These are phyloP conservation scores for Erigeron canadensis DNA, from an alignment of 129 eudicot species.

Conservation along the genomic window DNA sequence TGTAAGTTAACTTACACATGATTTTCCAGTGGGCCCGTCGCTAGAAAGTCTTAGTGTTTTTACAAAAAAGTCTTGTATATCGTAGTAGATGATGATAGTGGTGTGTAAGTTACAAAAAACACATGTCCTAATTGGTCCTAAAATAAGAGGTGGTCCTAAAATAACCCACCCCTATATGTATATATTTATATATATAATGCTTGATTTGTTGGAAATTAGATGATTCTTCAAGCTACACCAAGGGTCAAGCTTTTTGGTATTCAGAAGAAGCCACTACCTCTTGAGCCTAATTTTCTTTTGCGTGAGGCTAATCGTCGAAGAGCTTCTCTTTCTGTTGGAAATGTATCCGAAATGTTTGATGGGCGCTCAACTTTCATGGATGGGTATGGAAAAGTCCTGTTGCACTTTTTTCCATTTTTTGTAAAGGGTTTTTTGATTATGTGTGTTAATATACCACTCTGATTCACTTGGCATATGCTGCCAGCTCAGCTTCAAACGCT, in stretches of 20 bases:
- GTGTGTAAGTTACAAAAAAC: no score
- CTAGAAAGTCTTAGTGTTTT: no score
- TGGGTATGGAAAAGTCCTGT: conserved; percentile 45
- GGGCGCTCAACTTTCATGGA: conserved; percentile 55
- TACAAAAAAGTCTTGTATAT: no score
- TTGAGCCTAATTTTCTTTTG: conserved; percentile 80
- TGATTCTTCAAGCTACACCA: conserved; percentile 77
- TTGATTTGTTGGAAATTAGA: conserved; percentile 37
- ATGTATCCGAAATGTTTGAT: conserved; percentile 77
- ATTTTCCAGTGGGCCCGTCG: no score
- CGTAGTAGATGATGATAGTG: no score
- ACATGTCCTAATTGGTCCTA: no score
- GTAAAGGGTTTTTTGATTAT: neutral
- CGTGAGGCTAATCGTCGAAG: conserved; percentile 98
- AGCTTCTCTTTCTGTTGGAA: conserved; percentile 97
- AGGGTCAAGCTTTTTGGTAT: conserved; percentile 80
- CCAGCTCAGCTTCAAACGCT: conserved; percentile 71
- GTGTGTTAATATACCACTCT: conserved; percentile 14
- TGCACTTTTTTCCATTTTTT: neutral
- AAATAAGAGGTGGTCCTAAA: no score
- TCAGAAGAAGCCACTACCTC: conserved; percentile 84
- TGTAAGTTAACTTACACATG: no score
- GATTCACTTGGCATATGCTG: conserved; percentile 32
- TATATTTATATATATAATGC: no score
- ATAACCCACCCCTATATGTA: no score